Percentiles rank a stretch among this genome's conserved stretches.
phyloP scores from a whole-genome alignment of 176 grass and related monocot genomes.

The Guadua angustifolia region DNA sequence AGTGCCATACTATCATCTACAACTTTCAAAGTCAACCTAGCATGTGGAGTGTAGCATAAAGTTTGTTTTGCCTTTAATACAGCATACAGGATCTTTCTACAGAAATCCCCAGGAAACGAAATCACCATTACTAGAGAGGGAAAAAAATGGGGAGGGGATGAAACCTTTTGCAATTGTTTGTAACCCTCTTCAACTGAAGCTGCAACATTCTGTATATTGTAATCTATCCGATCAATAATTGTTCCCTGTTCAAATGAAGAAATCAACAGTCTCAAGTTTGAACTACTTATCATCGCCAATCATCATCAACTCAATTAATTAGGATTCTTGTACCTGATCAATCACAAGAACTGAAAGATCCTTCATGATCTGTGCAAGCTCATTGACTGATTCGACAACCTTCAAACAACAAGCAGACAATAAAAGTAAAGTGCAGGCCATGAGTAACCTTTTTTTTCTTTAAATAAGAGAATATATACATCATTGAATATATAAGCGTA shows the following conservation, averaged over 20 bases:
- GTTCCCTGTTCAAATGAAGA: constrained; percentile 69
- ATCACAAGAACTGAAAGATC: constrained; percentile 97
- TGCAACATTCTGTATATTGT: constrained; percentile 91
- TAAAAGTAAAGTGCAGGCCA: neutral
- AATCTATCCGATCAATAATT: constrained; percentile 90
- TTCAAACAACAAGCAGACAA: constrained; percentile 53
- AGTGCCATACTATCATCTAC: neutral
- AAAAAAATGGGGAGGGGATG: neutral
- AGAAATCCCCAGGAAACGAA: neutral
- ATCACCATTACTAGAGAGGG: neutral
- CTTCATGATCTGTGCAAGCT: constrained; percentile 99
- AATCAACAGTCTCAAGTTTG: constrained; percentile 25
- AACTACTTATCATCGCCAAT: constrained; percentile 24
- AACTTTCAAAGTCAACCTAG: neutral
- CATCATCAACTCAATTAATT: constrained; percentile 33
- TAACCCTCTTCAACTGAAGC: constrained; percentile 85
- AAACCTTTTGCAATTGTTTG: constrained; percentile 90
- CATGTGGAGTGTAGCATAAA: neutral
- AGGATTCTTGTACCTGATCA: constrained; percentile 74
- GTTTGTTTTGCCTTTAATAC: constrained; percentile 4
- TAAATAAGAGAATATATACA: neutral
- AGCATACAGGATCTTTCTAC: neutral
- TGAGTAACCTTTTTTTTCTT: constrained; percentile 11
- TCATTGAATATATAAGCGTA: neutral
- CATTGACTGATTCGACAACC: constrained; percentile 94